Evolutionary conservation across 192 early-diverging fungal genomes (phyloP), one percentile per base, ranked within the genome.

Genomic region (Rhizophagus clarus): DNA sequence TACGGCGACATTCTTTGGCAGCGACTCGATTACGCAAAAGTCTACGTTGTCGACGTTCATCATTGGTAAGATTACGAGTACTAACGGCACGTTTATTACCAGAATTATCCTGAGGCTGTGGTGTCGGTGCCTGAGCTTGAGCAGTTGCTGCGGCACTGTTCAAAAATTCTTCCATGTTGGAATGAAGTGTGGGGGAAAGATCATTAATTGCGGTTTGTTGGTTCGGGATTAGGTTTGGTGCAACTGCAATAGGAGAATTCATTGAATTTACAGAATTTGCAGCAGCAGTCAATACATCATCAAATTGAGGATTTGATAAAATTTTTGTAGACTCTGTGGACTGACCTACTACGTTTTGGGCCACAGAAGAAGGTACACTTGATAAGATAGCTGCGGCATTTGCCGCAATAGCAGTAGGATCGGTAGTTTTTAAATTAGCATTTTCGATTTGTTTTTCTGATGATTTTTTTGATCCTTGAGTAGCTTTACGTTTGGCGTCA

Each of bases 1-100:
- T 95, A 74, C 92, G 92, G 9, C 94, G 90, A 69, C 93, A 95
- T 80, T 94, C 94, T 83, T 94, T 94, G 72, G 94, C 94, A 1
- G 94, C 94, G 24, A 94, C 84, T 9, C 94, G 85, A 84, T 95
- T 95, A 74, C 92, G 89, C 78, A 91, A 84, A 81, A 95, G 81
- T 9, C 94, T 87, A 31, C 94, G 90, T 66, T 92, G 91, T 76
- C 93, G 88, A 51, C 92, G 88, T 80, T 95, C 93, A 24, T 94
- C 93, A 22, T 90, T 87, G 1, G 92, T 91, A 76, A 88, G 83
- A 70, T 87, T 82, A 7, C 87, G 82, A 32, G 77, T 76, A 61
- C 47, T 80, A 61, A 15, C 28, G 3, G 28, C 49, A 28, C 67
- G 77, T 56, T 79, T 79, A 49, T 42, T 45, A 56, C 67, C 45